Conservation (phyloP, 768 basidiomycete genomes). For the Clathrus columnatus region DNA sequence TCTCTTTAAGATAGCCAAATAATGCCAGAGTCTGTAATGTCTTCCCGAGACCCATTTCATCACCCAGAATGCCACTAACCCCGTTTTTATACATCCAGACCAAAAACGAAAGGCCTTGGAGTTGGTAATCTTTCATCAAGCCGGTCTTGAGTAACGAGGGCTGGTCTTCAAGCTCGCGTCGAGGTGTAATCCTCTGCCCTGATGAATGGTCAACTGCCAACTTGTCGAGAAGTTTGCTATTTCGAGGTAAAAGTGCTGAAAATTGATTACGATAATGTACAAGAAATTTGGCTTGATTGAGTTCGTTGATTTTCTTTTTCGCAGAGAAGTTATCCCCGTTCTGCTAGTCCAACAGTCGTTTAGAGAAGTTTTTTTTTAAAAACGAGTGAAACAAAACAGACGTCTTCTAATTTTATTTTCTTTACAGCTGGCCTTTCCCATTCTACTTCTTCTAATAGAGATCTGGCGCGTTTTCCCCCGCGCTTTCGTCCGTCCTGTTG, state of each 20-base stretch:
- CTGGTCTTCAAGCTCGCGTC: conserved; percentile 35
- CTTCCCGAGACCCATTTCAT: conserved; percentile 51
- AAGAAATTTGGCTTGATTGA: conserved; percentile 38
- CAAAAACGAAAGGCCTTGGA: conserved; percentile 58
- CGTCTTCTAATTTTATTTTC: conserved; percentile 2
- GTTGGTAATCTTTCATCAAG: conserved; percentile 65
- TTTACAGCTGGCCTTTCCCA: neutral
- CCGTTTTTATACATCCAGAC: conserved; percentile 61
- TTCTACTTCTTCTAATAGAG: neutral
- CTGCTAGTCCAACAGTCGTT: neutral
- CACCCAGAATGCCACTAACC: conserved; percentile 65
- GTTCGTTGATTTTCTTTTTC: conserved; percentile 31
- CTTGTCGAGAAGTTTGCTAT: conserved; percentile 29
- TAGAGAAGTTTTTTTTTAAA: neutral
- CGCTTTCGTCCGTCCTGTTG: neutral
- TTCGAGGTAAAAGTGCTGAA: conserved; percentile 36
- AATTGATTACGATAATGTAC: conserved; percentile 36
- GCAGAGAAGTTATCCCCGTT: neutral
- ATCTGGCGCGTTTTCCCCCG: neutral
- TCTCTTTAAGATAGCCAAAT: conserved; percentile 60
- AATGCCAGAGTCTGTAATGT: conserved; percentile 57
- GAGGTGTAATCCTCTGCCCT: conserved; percentile 22
- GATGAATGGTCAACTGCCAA: conserved; percentile 23
- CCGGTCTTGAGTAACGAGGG: conserved; percentile 46
- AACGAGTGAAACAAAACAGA: neutral